These are phyloP conservation scores for Puccinia polysora DNA, from an alignment of 1,284 basidiomycete genomes.

Conservation along the genomic window DNA sequence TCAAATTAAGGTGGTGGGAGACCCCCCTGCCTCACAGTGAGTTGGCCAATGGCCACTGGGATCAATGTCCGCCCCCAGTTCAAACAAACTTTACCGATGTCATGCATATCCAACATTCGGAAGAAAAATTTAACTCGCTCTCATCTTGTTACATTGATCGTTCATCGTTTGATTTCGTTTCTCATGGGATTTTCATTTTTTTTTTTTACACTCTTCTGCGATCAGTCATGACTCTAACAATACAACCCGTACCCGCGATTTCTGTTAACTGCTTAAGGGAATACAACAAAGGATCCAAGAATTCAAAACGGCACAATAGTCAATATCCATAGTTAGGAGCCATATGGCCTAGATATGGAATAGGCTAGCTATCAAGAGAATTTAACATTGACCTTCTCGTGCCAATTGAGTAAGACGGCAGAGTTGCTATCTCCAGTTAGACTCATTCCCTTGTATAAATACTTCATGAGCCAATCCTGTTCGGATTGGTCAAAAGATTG, in stretches of 20 bases:
- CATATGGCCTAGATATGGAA: neutral
- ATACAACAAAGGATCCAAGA: constrained; percentile 13
- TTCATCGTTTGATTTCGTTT: too few relatives aligned
- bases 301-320: neutral
- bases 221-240: constrained; percentile 96
- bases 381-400: constrained; percentile 75
- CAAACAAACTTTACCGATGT: too few relatives aligned
- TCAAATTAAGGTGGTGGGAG: too few relatives aligned
- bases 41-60: too few relatives aligned
- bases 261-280: constrained; percentile 70
- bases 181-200: too few relatives aligned
- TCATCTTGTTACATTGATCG: too few relatives aligned
- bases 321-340: neutral
- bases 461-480: constrained; percentile 95
- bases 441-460: constrained; percentile 93
- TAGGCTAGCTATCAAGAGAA: constrained; percentile 13
- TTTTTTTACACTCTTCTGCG: constrained; percentile 70
- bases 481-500: constrained; percentile 70
- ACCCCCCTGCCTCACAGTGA: too few relatives aligned
- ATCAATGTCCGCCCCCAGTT: too few relatives aligned
- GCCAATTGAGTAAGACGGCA: constrained; percentile 87
- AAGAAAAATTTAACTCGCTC: too few relatives aligned
- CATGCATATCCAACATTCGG: too few relatives aligned
- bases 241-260: constrained; percentile 88
- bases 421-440: constrained; percentile 76